phyloP scores from a whole-genome alignment of 345 rosid genomes.

The Salix viminalis region DNA sequence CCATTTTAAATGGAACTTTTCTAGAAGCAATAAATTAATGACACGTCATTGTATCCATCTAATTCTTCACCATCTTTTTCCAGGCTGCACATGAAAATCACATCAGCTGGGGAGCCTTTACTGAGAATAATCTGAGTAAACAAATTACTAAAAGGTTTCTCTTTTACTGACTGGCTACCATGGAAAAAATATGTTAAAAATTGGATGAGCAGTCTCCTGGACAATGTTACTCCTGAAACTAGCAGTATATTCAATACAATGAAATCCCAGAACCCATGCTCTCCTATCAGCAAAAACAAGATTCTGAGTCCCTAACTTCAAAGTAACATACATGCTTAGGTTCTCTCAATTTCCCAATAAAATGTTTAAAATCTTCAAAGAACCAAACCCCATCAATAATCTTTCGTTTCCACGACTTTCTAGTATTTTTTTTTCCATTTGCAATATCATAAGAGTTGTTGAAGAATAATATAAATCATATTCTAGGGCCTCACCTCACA shows the following conservation, averaged over 20 bases:
- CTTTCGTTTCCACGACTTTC: background rate
- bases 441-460: background rate
- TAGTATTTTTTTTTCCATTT: background rate
- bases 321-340: too few species aligned
- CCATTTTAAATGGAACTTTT: background rate
- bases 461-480: too few species aligned
- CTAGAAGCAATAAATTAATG: background rate
- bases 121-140: too few species aligned
- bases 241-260: too few species aligned
- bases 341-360: too few species aligned
- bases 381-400: background rate
- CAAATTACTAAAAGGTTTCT: background rate
- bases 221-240: too few species aligned
- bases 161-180: background rate
- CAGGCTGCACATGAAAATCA: background rate
- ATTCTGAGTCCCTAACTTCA: too few species aligned
- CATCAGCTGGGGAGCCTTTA: too few species aligned
- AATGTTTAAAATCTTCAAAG: background rate
- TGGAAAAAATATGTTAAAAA: background rate
- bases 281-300: too few species aligned
- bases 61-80: background rate
- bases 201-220: too few species aligned
- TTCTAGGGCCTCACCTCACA: accelerated
- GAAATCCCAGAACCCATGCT: too few species aligned
- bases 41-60: background rate